Conservation (phyloP, 352 stramenopile species). For the Globisporangium carolinianum region DNA sequence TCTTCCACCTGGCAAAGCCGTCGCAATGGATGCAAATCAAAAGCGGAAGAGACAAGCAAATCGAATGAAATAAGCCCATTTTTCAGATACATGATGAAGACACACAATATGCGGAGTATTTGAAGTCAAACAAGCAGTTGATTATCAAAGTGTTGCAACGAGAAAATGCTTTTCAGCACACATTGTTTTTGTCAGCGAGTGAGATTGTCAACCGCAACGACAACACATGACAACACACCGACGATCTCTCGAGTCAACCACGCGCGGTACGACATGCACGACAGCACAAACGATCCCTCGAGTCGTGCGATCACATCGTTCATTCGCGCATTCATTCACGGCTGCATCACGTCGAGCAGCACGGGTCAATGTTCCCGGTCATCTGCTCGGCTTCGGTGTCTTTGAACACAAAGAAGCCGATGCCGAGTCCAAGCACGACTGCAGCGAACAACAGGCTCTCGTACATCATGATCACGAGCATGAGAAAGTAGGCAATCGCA, state of each 20-base stretch:
- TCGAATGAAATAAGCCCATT: not conserved
- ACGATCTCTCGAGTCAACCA: too few relatives aligned
- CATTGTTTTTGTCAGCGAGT: too few relatives aligned
- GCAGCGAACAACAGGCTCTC: slow-evolving; percentile 77
- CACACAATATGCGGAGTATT: too few relatives aligned
- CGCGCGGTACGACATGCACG: too few relatives aligned
- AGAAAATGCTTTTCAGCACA: too few relatives aligned
- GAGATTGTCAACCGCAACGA: too few relatives aligned
- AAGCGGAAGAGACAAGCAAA: slow-evolving; percentile 1
- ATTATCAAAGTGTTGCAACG: too few relatives aligned
- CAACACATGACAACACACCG: too few relatives aligned
- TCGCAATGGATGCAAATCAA: slow-evolving; percentile 4
- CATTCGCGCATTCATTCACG: not conserved
- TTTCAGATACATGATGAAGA: too few relatives aligned
- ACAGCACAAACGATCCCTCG: too few relatives aligned
- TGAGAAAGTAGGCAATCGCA: slow-evolving; percentile 73
- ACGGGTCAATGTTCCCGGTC: slow-evolving; percentile 67
- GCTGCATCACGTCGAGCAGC: slow-evolving; percentile 51
- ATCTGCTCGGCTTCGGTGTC: slow-evolving; percentile 67
- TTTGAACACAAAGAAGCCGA: slow-evolving; percentile 80
- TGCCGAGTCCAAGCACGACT: slow-evolving; percentile 58
- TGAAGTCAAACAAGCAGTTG: too few relatives aligned
- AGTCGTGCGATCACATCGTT: not conserved
- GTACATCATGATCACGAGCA: slow-evolving; percentile 86
- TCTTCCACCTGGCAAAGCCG: not conserved